Evolutionary conservation across 2,329 filamentous ascomycete genomes (phyloP).

Genomic region (Didymella segeticola): DNA sequence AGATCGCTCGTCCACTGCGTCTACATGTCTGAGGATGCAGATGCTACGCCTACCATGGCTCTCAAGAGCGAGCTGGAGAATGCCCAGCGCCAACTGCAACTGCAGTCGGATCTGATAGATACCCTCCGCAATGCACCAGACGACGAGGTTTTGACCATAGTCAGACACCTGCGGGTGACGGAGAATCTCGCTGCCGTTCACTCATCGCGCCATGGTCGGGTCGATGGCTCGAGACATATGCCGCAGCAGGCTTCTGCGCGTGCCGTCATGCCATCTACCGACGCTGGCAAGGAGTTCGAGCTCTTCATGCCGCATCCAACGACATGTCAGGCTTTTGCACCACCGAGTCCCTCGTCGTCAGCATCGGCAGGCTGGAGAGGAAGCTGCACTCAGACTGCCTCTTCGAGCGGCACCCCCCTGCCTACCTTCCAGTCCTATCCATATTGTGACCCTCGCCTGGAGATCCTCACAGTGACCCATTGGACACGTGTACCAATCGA

Average conservation of each 20-base stretch:
- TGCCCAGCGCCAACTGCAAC: constrained; percentile 9
- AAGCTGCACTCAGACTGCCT: not conserved
- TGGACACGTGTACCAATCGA: constrained; percentile 16
- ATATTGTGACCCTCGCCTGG: constrained; percentile 11
- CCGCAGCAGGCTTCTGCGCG: not conserved
- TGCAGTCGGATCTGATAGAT: constrained; percentile 6
- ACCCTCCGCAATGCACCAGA: constrained; percentile 8
- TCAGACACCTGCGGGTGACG: not conserved
- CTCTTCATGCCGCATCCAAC: constrained; percentile 8
- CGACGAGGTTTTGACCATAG: constrained; percentile 6
- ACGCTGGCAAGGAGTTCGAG: constrained; percentile 8
- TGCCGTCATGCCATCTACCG: not conserved
- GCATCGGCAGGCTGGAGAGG: not conserved
- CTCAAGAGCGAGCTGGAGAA: constrained; percentile 12
- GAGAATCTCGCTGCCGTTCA: not conserved
- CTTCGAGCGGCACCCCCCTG: not conserved
- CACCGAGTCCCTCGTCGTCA: not conserved
- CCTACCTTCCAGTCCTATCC: not conserved
- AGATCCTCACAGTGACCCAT: constrained; percentile 6
- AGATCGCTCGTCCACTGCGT: constrained; percentile 1
- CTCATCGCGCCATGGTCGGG: not conserved
- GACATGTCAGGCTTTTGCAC: not conserved
- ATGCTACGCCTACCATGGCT: constrained; percentile 15
- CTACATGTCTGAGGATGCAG: constrained; percentile 17
- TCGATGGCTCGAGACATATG: not conserved